These are phyloP conservation scores for Oryza rufipogon DNA, from an alignment of 176 grass and related monocot species.

Conservation along the genomic window DNA sequence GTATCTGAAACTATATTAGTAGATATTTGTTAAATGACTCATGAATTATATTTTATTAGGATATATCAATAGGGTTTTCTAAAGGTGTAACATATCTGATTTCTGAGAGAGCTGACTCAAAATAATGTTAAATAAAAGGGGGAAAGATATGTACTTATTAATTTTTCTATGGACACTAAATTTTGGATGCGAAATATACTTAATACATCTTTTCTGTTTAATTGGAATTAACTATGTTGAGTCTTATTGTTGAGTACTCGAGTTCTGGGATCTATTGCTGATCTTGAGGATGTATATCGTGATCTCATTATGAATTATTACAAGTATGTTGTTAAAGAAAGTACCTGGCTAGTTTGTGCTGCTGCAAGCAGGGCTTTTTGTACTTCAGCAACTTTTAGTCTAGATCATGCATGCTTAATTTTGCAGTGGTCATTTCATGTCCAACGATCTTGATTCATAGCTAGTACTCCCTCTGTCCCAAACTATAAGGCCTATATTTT, in stretches of 20 bases:
- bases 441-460: neutral
- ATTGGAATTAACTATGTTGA: neutral
- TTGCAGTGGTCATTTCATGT: slow-evolving; percentile 15
- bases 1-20: neutral
- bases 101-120: too few species aligned
- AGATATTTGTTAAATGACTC: neutral
- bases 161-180: neutral
- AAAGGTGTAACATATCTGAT: too few species aligned
- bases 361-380: neutral
- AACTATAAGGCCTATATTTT: too few species aligned
- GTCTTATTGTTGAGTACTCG: neutral
- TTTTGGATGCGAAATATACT: neutral
- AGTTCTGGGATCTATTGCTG: slow-evolving; percentile 4
- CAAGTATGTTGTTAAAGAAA: slow-evolving; percentile 16
- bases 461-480: neutral
- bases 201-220: neutral
- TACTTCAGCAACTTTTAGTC: neutral
- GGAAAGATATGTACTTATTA: neutral
- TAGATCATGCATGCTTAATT: neutral
- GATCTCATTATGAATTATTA: slow-evolving; percentile 19
- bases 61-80: neutral
- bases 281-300: neutral
- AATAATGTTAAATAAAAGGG: neutral
- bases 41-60: neutral
- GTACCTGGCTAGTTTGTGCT: neutral